Base-by-base conservation (phyloP, 2,329 filamentous ascomycete species). In the Exophiala aquamarina region DNA sequence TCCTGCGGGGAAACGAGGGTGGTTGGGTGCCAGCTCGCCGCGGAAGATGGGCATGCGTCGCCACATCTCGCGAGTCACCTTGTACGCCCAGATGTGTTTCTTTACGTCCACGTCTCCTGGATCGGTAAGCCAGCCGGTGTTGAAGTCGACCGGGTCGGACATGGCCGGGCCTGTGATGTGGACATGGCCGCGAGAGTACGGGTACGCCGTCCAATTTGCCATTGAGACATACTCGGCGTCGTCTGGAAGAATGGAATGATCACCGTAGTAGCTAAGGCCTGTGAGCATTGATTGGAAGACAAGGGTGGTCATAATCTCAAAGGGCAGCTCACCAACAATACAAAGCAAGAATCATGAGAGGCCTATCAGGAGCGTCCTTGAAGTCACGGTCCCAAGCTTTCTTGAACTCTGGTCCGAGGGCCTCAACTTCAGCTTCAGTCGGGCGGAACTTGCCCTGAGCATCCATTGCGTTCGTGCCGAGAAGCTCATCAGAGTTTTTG, bases 81-180 rank as follows among this genome's bases (percentile, higher is more conserved):
- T 86, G 68, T 86, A 86, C 1, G 69, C 74, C 81, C 81, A 84
- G 9, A 82, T 56, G 10, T 79, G 74, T 57, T 74, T 79, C 60
- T 77, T 77, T 20, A 83, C 23, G 58, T 85, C 82, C n/a, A 80
- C 63, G 2, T 78, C 74, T 53, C 81, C 65, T 10, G 66, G 56
- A 42, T 83, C 76, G 3, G 65, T 72, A 23, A 86, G 71, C 62
- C 75, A 82, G 6, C 81, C 82, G 0, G 74, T 67, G 41, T 81
- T 72, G 47, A 86, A 83, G 49, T 82, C 75, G 3, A 76, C 65
- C 3, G 69, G 63, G 0, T 71, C 70, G 0, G 70, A 74, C 15
- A 56, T 38, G 3, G 47, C 51, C 4, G 46, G 57, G 1, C 69
- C 68, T 1, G 66, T 71, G 58, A 85, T 82, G 65, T 86, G 82